These are phyloP conservation scores for Fusarium circinatum DNA, from an alignment of 2,329 filamentous ascomycete genomes.

Conservation along the genomic window DNA sequence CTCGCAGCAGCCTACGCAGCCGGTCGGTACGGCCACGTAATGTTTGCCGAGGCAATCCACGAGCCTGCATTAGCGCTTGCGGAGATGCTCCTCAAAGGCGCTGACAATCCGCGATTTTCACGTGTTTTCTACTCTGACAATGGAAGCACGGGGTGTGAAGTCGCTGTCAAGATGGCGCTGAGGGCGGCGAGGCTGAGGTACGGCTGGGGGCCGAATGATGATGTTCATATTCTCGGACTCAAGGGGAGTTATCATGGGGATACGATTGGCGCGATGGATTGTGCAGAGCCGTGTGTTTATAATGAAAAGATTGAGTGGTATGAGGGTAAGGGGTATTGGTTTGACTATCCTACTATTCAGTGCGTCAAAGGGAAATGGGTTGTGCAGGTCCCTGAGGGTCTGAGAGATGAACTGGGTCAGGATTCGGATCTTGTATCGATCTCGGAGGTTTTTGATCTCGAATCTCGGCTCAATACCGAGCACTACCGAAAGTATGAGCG, in stretches of 20 bases:
- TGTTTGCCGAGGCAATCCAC: constrained; percentile 86
- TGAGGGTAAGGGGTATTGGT: constrained; percentile 80
- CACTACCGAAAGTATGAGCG: constrained; percentile 64
- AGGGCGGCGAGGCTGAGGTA: constrained; percentile 75
- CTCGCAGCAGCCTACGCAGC: constrained; percentile 83
- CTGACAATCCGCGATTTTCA: constrained; percentile 71
- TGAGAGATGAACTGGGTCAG: constrained; percentile 58
- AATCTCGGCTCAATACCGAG: constrained; percentile 56
- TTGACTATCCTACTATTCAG: constrained; percentile 79
- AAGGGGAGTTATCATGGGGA: constrained; percentile 88
- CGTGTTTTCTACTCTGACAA: constrained; percentile 88
- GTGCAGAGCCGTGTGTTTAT: constrained; percentile 78
- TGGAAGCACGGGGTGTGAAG: constrained; percentile 84
- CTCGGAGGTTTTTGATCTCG: constrained; percentile 69
- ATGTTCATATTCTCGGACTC: constrained; percentile 76
- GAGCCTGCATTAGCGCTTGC: constrained; percentile 78
- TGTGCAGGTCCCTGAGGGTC: constrained; percentile 63
- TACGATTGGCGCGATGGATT: constrained; percentile 90
- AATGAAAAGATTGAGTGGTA: constrained; percentile 93
- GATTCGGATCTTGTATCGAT: constrained; percentile 59
- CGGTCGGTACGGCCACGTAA: constrained; percentile 86
- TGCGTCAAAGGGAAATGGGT: constrained; percentile 74
- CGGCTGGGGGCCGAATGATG: constrained; percentile 67
- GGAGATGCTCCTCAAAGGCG: constrained; percentile 67
- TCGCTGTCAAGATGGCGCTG: constrained; percentile 86